phyloP scores from a whole-genome alignment of 805 yeast genomes.

The Priceomyces medius region DNA sequence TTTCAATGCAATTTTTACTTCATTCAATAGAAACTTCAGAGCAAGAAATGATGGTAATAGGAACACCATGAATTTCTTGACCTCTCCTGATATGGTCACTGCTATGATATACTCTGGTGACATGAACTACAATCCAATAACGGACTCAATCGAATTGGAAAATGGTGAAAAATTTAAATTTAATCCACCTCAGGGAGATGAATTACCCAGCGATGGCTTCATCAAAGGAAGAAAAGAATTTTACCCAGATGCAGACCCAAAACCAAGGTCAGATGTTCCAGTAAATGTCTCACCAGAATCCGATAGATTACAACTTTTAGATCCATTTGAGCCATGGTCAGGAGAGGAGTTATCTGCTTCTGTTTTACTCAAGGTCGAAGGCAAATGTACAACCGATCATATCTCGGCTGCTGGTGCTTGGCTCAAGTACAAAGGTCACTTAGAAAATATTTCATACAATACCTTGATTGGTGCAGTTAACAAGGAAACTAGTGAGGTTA shows the following conservation, averaged over 20 bases:
- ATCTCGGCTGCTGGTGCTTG: slow-evolving; percentile 98
- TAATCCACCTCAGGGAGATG: slow-evolving; percentile 77
- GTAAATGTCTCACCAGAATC: slow-evolving; percentile 83
- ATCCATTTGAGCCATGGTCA: slow-evolving; percentile 84
- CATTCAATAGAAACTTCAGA: slow-evolving; percentile 96
- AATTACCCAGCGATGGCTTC: slow-evolving; percentile 79
- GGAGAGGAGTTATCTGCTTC: slow-evolving; percentile 78
- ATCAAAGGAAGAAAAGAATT: slow-evolving; percentile 70
- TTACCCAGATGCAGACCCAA: slow-evolving; percentile 71
- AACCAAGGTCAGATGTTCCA: slow-evolving; percentile 55
- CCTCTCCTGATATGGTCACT: slow-evolving; percentile 98
- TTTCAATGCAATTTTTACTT: slow-evolving; percentile 87
- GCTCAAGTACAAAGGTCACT: slow-evolving; percentile 97
- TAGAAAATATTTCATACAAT: slow-evolving; percentile 92
- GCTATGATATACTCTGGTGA: slow-evolving; percentile 96
- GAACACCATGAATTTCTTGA: slow-evolving; percentile 93
- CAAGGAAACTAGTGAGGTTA: slow-evolving; percentile 95
- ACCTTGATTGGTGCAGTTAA: slow-evolving; percentile 96
- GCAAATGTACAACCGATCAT: slow-evolving; percentile 98
- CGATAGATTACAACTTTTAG: slow-evolving; percentile 86
- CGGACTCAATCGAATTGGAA: slow-evolving; percentile 72
- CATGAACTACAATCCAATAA: slow-evolving; percentile 86
- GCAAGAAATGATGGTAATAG: slow-evolving; percentile 99
- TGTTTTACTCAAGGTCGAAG: slow-evolving; percentile 87
- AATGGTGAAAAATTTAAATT: slow-evolving; percentile 77